A percentile compares a stretch with the other conserved stretches of the same genome.
Conservation (phyloP, 1,284 basidiomycete species). For the Ustanciosporium gigantosporum region DNA sequence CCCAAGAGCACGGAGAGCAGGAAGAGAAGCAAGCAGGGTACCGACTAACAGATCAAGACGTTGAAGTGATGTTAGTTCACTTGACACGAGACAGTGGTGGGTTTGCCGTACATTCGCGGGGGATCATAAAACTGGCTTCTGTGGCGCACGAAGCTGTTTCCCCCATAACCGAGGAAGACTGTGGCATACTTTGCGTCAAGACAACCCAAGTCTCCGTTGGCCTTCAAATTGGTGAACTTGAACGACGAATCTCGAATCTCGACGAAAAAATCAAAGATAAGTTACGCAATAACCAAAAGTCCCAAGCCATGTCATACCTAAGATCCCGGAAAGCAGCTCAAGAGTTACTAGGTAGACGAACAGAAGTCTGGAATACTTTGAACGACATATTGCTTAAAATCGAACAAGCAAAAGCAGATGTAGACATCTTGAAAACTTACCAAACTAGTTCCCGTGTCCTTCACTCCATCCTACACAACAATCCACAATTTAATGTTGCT, state of each 20-base stretch:
- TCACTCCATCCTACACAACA: slow-evolving; percentile 72
- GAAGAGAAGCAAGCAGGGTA: slow-evolving; percentile 2
- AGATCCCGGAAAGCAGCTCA: slow-evolving; percentile 79
- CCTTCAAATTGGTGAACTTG: slow-evolving; percentile 70
- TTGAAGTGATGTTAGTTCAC: slow-evolving; percentile 74
- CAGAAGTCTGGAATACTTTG: slow-evolving; percentile 74
- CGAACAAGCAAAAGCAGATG: slow-evolving; percentile 82
- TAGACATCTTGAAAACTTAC: slow-evolving; percentile 87
- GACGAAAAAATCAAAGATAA: slow-evolving; percentile 68
- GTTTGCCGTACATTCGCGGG: slow-evolving; percentile 71
- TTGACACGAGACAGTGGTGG: slow-evolving; percentile 75
- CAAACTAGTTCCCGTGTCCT: slow-evolving; percentile 78
- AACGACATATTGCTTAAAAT: slow-evolving; percentile 77
- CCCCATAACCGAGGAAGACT: slow-evolving; percentile 71
- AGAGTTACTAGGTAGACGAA: slow-evolving; percentile 74
- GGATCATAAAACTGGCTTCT: slow-evolving; percentile 59
- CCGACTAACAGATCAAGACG: slow-evolving; percentile 68
- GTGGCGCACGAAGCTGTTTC: not conserved
- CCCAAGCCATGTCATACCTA: slow-evolving; percentile 74
- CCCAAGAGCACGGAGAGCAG: too few relatives aligned
- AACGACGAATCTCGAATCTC: slow-evolving; percentile 72
- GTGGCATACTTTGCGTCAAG: slow-evolving; percentile 75
- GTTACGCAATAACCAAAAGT: slow-evolving; percentile 72
- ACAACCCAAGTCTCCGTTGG: slow-evolving; percentile 71
- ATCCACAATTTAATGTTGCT: slow-evolving; percentile 77